phyloP scores from a whole-genome alignment of 192 early-diverging fungal species.

The Gonapodya prolifera region DNA sequence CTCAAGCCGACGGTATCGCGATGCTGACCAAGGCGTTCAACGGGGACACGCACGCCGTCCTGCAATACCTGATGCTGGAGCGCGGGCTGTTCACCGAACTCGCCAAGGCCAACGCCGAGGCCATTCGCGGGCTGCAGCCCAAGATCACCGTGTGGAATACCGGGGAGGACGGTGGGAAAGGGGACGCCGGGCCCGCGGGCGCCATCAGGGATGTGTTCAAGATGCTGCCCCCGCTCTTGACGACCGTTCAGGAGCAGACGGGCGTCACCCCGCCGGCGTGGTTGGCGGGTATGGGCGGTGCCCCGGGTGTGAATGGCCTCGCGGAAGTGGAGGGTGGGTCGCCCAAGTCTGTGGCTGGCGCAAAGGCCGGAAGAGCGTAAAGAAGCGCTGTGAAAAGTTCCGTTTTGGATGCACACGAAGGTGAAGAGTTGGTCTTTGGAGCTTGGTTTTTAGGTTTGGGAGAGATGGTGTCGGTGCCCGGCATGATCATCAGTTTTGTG shows the following conservation, averaged over 20 bases:
- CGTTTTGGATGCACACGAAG: too few relatives aligned
- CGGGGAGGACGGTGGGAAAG: slow-evolving; percentile 13
- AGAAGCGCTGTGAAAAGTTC: too few relatives aligned
- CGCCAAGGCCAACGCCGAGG: slow-evolving; percentile 33
- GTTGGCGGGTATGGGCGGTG: slow-evolving; percentile 11
- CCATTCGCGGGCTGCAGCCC: slow-evolving; percentile 32
- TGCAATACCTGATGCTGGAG: slow-evolving; percentile 42
- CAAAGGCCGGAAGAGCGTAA: too few relatives aligned
- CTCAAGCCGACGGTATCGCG: slow-evolving; percentile 30
- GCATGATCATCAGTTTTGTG: too few relatives aligned
- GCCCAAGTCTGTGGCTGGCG: too few relatives aligned
- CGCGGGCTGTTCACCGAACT: slow-evolving; percentile 28
- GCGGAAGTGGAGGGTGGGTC: too few relatives aligned
- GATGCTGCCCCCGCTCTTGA: slow-evolving; percentile 23
- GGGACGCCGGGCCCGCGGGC: slow-evolving; percentile 12
- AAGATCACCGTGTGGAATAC: slow-evolving; percentile 43
- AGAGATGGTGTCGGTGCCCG: too few relatives aligned
- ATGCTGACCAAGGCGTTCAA: slow-evolving; percentile 15
- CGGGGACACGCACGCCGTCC: slow-evolving; percentile 15
- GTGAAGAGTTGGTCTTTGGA: too few relatives aligned
- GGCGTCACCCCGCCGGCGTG: slow-evolving; percentile 27
- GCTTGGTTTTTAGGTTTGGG: too few relatives aligned
- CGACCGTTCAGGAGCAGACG: slow-evolving; percentile 30
- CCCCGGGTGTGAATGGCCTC: too few relatives aligned
- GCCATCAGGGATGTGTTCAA: slow-evolving; percentile 28